Percentiles rank a stretch among this genome's conserved stretches.
phyloP scores from a whole-genome alignment of 345 rosid genomes.

The Gossypium arboreum region DNA sequence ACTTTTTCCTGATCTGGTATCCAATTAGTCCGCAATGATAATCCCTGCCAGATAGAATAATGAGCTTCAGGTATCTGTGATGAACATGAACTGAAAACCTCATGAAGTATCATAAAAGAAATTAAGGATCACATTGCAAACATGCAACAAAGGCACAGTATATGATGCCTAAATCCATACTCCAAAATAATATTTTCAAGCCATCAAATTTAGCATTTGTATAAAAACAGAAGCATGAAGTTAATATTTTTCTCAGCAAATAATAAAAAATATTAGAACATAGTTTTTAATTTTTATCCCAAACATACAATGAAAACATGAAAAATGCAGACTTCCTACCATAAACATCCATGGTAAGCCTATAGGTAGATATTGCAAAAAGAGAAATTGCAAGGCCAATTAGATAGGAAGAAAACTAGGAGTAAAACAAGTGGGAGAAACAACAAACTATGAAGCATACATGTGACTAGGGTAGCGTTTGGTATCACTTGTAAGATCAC shows the following conservation, averaged over 20 bases:
- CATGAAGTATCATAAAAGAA: background rate
- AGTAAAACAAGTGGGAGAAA: background rate
- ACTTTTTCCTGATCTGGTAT: constrained; percentile 51
- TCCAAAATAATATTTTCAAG: background rate
- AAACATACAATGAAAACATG: background rate
- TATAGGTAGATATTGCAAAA: background rate
- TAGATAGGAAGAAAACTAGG: background rate
- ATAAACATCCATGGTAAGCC: background rate
- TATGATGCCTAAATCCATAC: background rate
- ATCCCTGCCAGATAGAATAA: constrained; percentile 46
- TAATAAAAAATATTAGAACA: background rate
- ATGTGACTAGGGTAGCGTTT: background rate
- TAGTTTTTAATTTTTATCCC: background rate
- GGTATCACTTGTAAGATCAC: background rate
- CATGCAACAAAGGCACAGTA: background rate
- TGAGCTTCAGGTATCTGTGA: constrained; percentile 14
- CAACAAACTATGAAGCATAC: background rate
- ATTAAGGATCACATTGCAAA: background rate
- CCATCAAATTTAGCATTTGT: background rate
- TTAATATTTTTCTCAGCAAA: background rate
- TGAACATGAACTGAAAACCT: background rate
- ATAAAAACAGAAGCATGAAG: background rate
- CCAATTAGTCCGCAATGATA: constrained; percentile 78
- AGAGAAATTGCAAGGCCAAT: background rate
- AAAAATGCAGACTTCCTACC: background rate